Conservation (phyloP, 345 rosid species). For the Corchorus capsularis region DNA sequence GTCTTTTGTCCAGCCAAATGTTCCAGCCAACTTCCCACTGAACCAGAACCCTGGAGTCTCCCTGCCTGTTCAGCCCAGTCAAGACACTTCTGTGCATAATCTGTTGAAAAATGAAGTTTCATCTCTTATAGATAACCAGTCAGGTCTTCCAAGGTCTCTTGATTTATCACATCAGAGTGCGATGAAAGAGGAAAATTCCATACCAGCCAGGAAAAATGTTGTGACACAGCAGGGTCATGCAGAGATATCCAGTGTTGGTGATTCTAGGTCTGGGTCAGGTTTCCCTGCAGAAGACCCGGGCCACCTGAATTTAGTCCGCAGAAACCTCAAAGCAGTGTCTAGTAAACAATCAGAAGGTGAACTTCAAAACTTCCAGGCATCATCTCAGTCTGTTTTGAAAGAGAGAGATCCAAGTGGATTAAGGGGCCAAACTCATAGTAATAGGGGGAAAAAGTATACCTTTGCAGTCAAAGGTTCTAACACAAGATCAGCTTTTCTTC, state of each 20-base stretch:
- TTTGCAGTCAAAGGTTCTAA: constrained; percentile 56
- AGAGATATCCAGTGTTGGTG: constrained; percentile 39
- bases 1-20: constrained; percentile 56
- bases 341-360: constrained; percentile 49
- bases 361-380: constrained; percentile 36
- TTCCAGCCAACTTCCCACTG: constrained; percentile 42
- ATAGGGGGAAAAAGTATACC: constrained; percentile 48
- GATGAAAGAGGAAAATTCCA: constrained; percentile 35
- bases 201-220: constrained; percentile 36
- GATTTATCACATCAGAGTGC: constrained; percentile 40
- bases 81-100: constrained; percentile 20
- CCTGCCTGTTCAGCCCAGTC: constrained; percentile 48
- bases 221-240: constrained; percentile 42
- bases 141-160: constrained; percentile 44
- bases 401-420: constrained; percentile 37
- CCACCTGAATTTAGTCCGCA: constrained; percentile 36
- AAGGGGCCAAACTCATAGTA: constrained; percentile 42
- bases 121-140: constrained; percentile 48
- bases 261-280: constrained; percentile 39
- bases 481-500: constrained; percentile 43
- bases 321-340: constrained; percentile 32
- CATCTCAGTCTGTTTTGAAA: constrained; percentile 30
- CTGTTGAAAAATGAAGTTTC: constrained; percentile 10
- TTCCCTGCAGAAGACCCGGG: constrained; percentile 37
- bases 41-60: constrained; percentile 57